Percentiles rank a stretch among this genome's conserved stretches.
phyloP scores from a whole-genome alignment of 2,329 filamentous ascomycete genomes.

The Emericellopsis cladophorae region DNA sequence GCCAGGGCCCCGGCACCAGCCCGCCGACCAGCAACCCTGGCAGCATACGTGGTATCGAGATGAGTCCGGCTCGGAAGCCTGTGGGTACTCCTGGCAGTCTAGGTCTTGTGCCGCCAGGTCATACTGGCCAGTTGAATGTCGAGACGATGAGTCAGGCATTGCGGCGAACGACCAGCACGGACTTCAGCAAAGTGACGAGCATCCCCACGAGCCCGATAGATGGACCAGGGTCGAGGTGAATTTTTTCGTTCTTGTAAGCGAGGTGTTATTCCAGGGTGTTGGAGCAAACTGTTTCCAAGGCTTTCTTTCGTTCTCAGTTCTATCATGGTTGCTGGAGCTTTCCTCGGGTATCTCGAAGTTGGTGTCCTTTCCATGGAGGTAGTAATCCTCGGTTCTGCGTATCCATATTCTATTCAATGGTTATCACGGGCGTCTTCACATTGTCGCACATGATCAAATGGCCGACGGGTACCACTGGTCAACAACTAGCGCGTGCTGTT shows the following conservation, averaged over 20 bases:
- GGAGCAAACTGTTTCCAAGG: no score
- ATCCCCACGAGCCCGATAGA: conserved; percentile 46
- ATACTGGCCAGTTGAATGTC: conserved; percentile 60
- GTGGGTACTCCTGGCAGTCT: conserved; percentile 51
- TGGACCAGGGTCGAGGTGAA: neutral
- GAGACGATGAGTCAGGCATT: conserved; percentile 91
- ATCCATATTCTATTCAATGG: no score
- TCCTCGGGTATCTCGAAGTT: no score
- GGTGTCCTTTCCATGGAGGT: no score
- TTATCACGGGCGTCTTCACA: no score
- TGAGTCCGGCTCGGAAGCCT: conserved; percentile 48
- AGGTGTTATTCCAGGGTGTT: neutral
- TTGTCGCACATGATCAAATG: no score
- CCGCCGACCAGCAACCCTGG: conserved; percentile 66
- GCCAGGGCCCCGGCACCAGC: conserved; percentile 53
- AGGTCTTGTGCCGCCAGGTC: conserved; percentile 22
- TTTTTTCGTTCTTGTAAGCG: neutral
- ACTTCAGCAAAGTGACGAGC: conserved; percentile 49
- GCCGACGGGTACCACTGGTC: no score
- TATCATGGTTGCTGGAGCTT: no score
- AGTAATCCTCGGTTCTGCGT: no score
- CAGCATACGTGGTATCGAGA: conserved; percentile 61
- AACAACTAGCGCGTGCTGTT: no score
- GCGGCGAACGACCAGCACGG: conserved; percentile 71
- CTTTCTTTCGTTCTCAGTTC: no score